phyloP scores from a whole-genome alignment of 2,329 filamentous ascomycete genomes.

The Colletotrichum musae region DNA sequence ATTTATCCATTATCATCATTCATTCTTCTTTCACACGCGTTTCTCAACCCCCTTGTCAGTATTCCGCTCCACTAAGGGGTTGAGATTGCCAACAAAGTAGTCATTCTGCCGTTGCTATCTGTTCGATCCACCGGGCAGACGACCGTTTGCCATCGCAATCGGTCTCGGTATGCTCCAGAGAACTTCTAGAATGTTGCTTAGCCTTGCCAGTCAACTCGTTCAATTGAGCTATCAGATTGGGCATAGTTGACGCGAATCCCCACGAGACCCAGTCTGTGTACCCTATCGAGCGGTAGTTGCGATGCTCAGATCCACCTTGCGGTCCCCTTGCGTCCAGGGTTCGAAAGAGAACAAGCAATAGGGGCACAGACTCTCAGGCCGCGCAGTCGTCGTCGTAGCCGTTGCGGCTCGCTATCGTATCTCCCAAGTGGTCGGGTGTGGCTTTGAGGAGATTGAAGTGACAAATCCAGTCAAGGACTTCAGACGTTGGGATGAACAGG shows the following conservation, averaged over 20 bases:
- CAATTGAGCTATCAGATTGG: not conserved
- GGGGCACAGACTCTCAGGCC: not conserved
- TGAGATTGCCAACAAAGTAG: not conserved
- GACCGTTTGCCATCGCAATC: not conserved
- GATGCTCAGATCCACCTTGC: not conserved
- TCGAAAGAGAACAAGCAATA: not conserved
- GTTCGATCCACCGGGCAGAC: not conserved
- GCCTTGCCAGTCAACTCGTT: not conserved
- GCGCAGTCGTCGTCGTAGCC: not conserved
- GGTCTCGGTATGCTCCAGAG: not conserved
- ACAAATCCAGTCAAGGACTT: conserved; percentile 1
- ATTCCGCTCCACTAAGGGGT: not conserved
- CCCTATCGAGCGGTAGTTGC: not conserved
- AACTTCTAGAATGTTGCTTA: not conserved
- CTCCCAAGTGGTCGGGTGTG: not conserved
- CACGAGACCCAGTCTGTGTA: not conserved
- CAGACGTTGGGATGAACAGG: conserved; percentile 14
- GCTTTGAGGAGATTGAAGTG: conserved; percentile 6
- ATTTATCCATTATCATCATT: not conserved
- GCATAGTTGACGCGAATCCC: not conserved
- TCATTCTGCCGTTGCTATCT: not conserved
- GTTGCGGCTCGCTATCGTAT: not conserved
- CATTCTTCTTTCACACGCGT: not conserved
- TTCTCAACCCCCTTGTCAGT: not conserved
- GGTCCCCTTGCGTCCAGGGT: not conserved